Percentiles rank a stretch among this genome's conserved stretches.
Evolutionary conservation across 1,284 basidiomycete genomes (phyloP).

Genomic region (Sporisorium scitamineum): DNA sequence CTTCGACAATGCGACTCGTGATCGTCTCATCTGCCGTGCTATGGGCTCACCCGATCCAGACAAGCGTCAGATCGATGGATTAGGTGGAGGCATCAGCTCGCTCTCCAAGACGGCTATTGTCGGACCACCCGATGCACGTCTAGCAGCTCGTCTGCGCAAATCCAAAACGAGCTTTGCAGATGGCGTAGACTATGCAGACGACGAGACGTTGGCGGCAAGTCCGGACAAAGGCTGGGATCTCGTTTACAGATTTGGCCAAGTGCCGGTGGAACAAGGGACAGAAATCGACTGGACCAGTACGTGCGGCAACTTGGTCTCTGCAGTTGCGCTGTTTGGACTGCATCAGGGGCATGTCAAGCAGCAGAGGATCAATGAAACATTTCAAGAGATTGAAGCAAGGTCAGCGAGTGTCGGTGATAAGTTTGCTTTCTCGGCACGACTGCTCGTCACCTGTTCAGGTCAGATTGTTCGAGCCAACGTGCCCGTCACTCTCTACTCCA

Average conservation of each 20-base stretch:
- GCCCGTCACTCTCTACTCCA: slow-evolving; percentile 29
- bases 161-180: slow-evolving; percentile 16
- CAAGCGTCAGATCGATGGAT: slow-evolving; percentile 80
- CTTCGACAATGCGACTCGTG: slow-evolving; percentile 66
- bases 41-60: slow-evolving; percentile 85
- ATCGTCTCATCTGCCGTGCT: slow-evolving; percentile 75
- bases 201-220: slow-evolving; percentile 23
- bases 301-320: slow-evolving; percentile 67
- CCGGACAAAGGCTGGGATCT: slow-evolving; percentile 54
- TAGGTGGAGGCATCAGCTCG: slow-evolving; percentile 81
- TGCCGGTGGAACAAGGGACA: slow-evolving; percentile 50
- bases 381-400: not conserved
- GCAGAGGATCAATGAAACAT: slow-evolving; percentile 18
- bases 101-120: slow-evolving; percentile 84
- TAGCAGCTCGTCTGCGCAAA: slow-evolving; percentile 1
- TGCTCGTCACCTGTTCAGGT: slow-evolving; percentile 58
- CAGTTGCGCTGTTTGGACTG: slow-evolving; percentile 58
- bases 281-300: slow-evolving; percentile 65
- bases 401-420: slow-evolving; percentile 2
- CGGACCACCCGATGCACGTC: slow-evolving; percentile 33
- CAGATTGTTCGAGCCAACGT: slow-evolving; percentile 57
- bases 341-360: slow-evolving; percentile 37
- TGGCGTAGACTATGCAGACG: slow-evolving; percentile 52
- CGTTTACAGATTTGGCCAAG: slow-evolving; percentile 67
- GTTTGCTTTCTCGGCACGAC: slow-evolving; percentile 38